Percentiles rank a stretch among this genome's conserved stretches.
Conservation (phyloP, 805 yeast genomes). For the Kodamaea leandrae region DNA sequence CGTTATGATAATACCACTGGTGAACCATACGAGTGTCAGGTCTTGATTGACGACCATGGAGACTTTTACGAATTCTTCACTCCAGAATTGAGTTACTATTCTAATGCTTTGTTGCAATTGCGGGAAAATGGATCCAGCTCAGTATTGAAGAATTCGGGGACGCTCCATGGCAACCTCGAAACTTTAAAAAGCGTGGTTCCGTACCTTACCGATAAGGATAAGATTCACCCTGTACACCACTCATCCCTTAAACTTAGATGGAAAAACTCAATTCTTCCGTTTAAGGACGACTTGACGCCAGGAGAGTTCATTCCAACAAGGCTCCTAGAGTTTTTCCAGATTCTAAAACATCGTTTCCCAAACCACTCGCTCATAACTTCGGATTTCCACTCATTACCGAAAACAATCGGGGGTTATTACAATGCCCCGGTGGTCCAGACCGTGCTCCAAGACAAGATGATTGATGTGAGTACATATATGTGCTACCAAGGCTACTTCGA, state of each 20-base stretch:
- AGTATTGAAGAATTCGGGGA: constrained; percentile 26
- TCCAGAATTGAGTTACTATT: constrained; percentile 57
- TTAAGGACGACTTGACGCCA: constrained; percentile 61
- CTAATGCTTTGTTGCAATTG: constrained; percentile 53
- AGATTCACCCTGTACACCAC: constrained; percentile 60
- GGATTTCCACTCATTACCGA: constrained; percentile 58
- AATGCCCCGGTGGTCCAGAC: constrained; percentile 82
- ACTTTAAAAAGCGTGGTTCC: constrained; percentile 30
- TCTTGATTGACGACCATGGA: constrained; percentile 65
- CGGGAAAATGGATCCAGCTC: constrained; percentile 48
- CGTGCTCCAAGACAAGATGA: constrained; percentile 61
- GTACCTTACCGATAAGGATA: constrained; percentile 25
- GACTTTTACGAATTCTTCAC: constrained; percentile 74
- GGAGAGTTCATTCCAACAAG: constrained; percentile 85
- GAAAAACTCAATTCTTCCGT: constrained; percentile 57
- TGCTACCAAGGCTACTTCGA: constrained; percentile 84
- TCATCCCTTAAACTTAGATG: constrained; percentile 40
- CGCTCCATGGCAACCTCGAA: constrained; percentile 23
- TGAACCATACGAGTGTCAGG: constrained; percentile 75
- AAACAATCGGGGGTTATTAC: constrained; percentile 51
- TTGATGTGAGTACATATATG: constrained; percentile 72
- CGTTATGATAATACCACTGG: constrained; percentile 68
- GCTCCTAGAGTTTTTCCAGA: constrained; percentile 59
- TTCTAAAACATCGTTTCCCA: constrained; percentile 65
- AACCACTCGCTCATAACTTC: constrained; percentile 71